These are phyloP conservation scores for Gracilaria caudata DNA, from an alignment of 23 red algal genomes.

Conservation along the genomic window DNA sequence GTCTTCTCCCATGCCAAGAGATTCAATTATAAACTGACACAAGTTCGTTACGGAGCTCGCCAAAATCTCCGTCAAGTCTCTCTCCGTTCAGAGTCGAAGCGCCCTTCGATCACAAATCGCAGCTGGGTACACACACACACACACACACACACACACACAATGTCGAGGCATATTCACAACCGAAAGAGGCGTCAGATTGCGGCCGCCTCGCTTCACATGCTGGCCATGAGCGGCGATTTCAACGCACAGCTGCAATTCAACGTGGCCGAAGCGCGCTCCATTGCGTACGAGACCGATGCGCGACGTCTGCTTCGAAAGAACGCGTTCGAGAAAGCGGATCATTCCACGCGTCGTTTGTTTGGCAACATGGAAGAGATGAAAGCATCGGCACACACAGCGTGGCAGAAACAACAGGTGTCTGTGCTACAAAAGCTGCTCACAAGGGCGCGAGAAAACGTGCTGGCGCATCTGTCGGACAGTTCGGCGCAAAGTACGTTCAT, in stretches of 20 bases:
- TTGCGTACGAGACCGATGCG: not conserved
- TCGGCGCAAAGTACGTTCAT: not conserved
- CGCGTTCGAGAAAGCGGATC: slow-evolving; percentile 2
- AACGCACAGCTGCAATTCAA: slow-evolving; percentile 24
- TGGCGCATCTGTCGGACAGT: slow-evolving; percentile 1
- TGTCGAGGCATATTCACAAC: not conserved
- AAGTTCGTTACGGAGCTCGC: too few species aligned
- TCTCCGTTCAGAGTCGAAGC: too few species aligned
- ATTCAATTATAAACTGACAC: too few species aligned
- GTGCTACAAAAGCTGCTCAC: not conserved
- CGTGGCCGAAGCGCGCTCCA: slow-evolving; percentile 1
- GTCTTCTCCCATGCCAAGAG: too few species aligned
- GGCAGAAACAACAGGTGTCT: slow-evolving; percentile 11
- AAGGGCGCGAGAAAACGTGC: slow-evolving; percentile 1
- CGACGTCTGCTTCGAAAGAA: slow-evolving; percentile 6
- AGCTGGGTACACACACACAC: too few species aligned
- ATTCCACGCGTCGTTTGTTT: not conserved
- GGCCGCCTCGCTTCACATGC: slow-evolving; percentile 9
- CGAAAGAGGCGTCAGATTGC: not conserved
- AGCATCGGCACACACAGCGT: not conserved
- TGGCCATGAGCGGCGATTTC: slow-evolving; percentile 9
- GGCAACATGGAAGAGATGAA: slow-evolving; percentile 13
- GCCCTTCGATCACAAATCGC: too few species aligned
- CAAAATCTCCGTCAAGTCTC: too few species aligned
- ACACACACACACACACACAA: too few species aligned